Evolutionary conservation across 805 yeast genomes (phyloP).

Genomic region (Lipomyces chichibuensis): DNA sequence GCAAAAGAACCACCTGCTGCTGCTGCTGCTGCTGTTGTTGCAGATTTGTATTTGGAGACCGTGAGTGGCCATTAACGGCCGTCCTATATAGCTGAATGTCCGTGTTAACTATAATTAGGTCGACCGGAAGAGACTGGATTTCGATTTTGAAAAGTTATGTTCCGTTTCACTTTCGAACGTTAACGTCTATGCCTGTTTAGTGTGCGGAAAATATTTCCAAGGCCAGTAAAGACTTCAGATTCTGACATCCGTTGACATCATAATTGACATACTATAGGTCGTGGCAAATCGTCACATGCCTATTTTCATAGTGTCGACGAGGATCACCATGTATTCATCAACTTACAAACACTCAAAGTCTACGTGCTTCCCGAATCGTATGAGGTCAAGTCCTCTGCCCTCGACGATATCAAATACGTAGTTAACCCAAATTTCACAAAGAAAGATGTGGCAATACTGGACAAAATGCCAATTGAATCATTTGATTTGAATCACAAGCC

Average conservation of each 20-base stretch:
- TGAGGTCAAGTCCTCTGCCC: constrained; percentile 47
- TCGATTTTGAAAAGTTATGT: constrained; percentile 72
- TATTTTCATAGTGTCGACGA: constrained; percentile 65
- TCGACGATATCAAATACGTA: constrained; percentile 57
- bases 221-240: constrained; percentile 16
- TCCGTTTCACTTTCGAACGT: constrained; percentile 60
- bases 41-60: constrained; percentile 35
- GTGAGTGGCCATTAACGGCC: constrained; percentile 11
- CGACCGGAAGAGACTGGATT: constrained; percentile 52
- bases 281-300: constrained; percentile 65
- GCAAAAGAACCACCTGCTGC: neutral
- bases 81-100: neutral
- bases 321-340: constrained; percentile 66
- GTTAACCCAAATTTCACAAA: constrained; percentile 56
- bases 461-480: constrained; percentile 38
- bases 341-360: constrained; percentile 53
- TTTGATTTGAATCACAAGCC: constrained; percentile 51
- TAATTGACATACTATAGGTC: constrained; percentile 48
- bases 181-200: constrained; percentile 71
- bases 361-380: constrained; percentile 68
- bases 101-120: constrained; percentile 10
- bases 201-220: constrained; percentile 72
- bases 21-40: neutral
- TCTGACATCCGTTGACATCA: neutral
- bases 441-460: constrained; percentile 46